These are phyloP conservation scores for Pholiota microspora DNA, from an alignment of 768 basidiomycete genomes.

Conservation along the genomic window DNA sequence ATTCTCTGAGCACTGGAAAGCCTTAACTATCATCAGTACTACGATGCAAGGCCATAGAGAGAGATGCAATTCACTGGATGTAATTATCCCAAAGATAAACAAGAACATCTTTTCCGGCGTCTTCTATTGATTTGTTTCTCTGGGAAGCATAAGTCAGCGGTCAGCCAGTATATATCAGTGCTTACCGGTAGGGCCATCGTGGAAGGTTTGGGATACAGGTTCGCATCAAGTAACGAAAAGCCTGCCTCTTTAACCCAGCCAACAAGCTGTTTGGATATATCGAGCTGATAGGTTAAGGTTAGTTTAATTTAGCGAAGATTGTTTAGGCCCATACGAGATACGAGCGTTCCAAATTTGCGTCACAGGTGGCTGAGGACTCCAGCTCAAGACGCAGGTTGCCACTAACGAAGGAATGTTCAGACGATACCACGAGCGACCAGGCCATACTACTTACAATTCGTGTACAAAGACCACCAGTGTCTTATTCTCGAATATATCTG, in stretches of 20 bases:
- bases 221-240: constrained; percentile 83
- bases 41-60: neutral
- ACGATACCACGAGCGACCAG: neutral
- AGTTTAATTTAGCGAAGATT: neutral
- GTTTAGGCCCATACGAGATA: constrained; percentile 58
- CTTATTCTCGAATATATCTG: constrained; percentile 72
- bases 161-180: neutral
- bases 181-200: constrained; percentile 12
- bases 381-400: constrained; percentile 87
- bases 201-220: constrained; percentile 68
- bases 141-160: constrained; percentile 14
- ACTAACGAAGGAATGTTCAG: constrained; percentile 36
- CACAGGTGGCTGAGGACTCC: constrained; percentile 67
- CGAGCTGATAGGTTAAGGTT: constrained; percentile 53
- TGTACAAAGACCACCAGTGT: constrained; percentile 88
- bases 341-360: constrained; percentile 77
- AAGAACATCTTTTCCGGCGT: constrained; percentile 57
- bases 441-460: constrained; percentile 82
- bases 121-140: constrained; percentile 41
- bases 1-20: constrained; percentile 72
- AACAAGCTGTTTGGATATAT: constrained; percentile 79
- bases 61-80: constrained; percentile 76
- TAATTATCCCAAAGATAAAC: constrained; percentile 97
- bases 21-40: constrained; percentile 35
- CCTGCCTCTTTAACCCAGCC: constrained; percentile 67